Conservation (phyloP, 108 stramenopile genomes). For the Cyclotella distinguenda region DNA sequence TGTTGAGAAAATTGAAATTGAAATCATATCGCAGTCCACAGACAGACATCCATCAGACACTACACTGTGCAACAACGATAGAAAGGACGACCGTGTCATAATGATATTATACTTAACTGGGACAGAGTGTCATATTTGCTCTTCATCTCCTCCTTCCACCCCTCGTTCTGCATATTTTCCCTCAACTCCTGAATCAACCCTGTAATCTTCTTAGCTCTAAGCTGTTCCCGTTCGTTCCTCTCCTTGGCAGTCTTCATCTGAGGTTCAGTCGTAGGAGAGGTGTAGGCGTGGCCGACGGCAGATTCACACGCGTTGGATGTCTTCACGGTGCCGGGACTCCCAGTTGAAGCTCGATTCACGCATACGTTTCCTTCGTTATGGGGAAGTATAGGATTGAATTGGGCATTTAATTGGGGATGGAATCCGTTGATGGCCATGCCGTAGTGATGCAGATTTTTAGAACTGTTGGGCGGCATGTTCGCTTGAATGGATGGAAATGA, state of each 20-base stretch:
- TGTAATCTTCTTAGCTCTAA: slow-evolving; percentile 77
- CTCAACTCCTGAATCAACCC: slow-evolving; percentile 74
- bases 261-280: neutral
- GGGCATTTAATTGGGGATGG: slow-evolving; percentile 66
- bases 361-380: neutral
- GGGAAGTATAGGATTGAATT: slow-evolving; percentile 38
- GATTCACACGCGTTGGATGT: slow-evolving; percentile 2
- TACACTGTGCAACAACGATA: neutral
- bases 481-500: neutral
- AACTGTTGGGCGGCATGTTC: slow-evolving; percentile 2
- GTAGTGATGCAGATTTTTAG: slow-evolving; percentile 42
- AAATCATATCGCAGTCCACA: no score
- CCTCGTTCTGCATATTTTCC: slow-evolving; percentile 69
- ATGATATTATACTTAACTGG: slow-evolving; percentile 54
- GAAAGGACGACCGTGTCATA: neutral
- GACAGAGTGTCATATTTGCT: slow-evolving; percentile 84
- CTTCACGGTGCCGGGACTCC: slow-evolving; percentile 6
- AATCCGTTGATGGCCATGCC: slow-evolving; percentile 71
- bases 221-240: slow-evolving; percentile 73
- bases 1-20: no score
- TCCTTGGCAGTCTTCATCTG: slow-evolving; percentile 18
- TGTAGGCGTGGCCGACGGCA: neutral
- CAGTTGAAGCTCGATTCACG: neutral
- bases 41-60: no score
- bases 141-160: slow-evolving; percentile 76